These are phyloP conservation scores for Papilionanthe hybrid DNA, from an alignment of 116 monocot species.

Conservation along the genomic window DNA sequence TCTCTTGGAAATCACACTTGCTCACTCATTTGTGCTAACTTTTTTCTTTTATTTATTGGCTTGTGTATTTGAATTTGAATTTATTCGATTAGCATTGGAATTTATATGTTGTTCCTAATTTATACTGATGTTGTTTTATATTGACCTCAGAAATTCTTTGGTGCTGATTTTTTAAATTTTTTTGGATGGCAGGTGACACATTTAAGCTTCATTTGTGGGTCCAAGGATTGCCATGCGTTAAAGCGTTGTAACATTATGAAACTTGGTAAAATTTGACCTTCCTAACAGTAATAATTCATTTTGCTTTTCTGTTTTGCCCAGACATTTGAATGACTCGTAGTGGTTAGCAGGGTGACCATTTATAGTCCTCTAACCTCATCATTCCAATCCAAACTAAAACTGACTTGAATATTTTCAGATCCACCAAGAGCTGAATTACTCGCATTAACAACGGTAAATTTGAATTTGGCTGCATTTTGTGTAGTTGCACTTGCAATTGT, in stretches of 20 bases:
- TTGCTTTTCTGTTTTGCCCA: not conserved
- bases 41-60: not conserved
- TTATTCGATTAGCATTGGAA: not conserved
- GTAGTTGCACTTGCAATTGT: conserved; percentile 27
- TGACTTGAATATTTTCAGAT: conserved; percentile 26
- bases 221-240: not conserved
- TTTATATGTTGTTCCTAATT: not conserved
- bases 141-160: not conserved
- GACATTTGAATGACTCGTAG: not conserved
- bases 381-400: conserved; percentile 55
- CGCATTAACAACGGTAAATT: conserved; percentile 33
- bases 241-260: not conserved
- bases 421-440: conserved; percentile 39
- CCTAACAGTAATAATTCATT: not conserved
- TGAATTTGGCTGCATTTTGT: conserved; percentile 36
- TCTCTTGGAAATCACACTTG: not conserved
- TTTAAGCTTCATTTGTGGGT: not conserved
- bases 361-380: conserved; percentile 52
- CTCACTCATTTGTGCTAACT: not conserved
- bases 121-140: not conserved
- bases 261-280: not conserved
- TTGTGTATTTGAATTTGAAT: not conserved
- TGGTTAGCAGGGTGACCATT: not conserved
- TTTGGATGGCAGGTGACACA: not conserved
- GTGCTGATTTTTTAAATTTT: not conserved